A percentile compares a stretch with the other conserved stretches of the same genome.
These are phyloP conservation scores for Quercus rubra DNA, from an alignment of 306 rosid species.

Conservation along the genomic window DNA sequence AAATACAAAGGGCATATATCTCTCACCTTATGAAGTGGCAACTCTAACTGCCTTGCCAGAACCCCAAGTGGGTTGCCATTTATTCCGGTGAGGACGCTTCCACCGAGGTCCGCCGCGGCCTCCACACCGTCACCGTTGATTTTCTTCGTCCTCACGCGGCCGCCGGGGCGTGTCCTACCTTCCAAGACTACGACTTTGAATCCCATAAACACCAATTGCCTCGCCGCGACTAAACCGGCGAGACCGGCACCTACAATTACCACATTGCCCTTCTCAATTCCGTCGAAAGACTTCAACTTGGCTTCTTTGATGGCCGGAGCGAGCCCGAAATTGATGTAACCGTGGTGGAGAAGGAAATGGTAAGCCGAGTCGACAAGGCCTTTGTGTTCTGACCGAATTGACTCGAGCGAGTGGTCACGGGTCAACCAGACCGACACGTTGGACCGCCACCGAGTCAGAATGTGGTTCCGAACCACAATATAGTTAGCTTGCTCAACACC, in stretches of 20 bases:
- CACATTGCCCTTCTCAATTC: slow-evolving; percentile 54
- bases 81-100: slow-evolving; percentile 89
- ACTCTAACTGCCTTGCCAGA: slow-evolving; percentile 78
- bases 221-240: slow-evolving; percentile 84
- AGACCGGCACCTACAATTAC: slow-evolving; percentile 80
- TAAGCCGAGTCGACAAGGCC: slow-evolving; percentile 65
- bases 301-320: slow-evolving; percentile 61
- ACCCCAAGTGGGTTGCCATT: slow-evolving; percentile 91
- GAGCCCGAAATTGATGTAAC: slow-evolving; percentile 78
- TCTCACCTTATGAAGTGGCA: slow-evolving; percentile 90
- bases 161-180: slow-evolving; percentile 81
- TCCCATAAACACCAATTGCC: slow-evolving; percentile 79
- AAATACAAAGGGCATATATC: slow-evolving; percentile 81
- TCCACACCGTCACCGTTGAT: slow-evolving; percentile 50
- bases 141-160: slow-evolving; percentile 81
- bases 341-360: slow-evolving; percentile 67
- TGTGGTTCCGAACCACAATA: slow-evolving; percentile 74
- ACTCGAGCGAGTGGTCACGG: slow-evolving; percentile 49
- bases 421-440: slow-evolving; percentile 75
- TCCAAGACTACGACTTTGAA: slow-evolving; percentile 80
- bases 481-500: slow-evolving; percentile 79
- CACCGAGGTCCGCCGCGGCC: slow-evolving; percentile 93
- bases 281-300: slow-evolving; percentile 52
- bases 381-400: slow-evolving; percentile 71
- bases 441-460: slow-evolving; percentile 72